Evolutionary conservation across 1,284 basidiomycete genomes (phyloP), one percentile per base, ranked within the genome.

Genomic region (Ceratobasidium sp.): DNA sequence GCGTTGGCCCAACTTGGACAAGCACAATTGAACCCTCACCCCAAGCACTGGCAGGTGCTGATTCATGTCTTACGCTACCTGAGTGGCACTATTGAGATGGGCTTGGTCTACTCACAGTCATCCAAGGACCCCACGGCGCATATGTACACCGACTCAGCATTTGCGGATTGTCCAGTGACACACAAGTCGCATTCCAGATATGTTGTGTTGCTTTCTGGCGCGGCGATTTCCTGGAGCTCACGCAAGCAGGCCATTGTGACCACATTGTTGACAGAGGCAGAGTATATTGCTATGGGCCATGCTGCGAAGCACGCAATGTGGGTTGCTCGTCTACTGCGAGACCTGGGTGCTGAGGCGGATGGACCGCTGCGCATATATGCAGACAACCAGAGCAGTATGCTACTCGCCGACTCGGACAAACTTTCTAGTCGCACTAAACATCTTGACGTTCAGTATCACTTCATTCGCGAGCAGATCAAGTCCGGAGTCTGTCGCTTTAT

Each of bases 161-260:
- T 62, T 19, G 59, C 68, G 0, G 75, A 76, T 32, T 65, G 66
- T 37, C 75, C 68, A 1, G 51, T 40, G n/a, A 57, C 52, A 43
- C 61, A 65, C 2, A 59, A 68, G 43, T 86, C 84, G 0, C 83
- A 85, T 22, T 84, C 83, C 13, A 86, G 87, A 0, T 86, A 84
- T 76, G 78, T 80, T 11, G 85, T 84, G 77, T 79, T 78, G 6
- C 56, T 83, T 19, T 79, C 80, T 32, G 81, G 81, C 5, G 82
- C 82, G 15, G 74, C 82, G 1, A 78, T 88, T 46, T 82, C 80
- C 15, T 85, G 83, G 84, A 70, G 77, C n/a, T 83, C 82, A 0
- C 81, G 82, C 29, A 79, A 82, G 19, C 85, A 86, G 76, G 11
- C 74, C 0, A 81, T 79, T 0, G 80, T 83, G 0, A 79, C 83